Evolutionary conservation across 2,329 filamentous ascomycete species (phyloP), one percentile per base, ranked within the genome.

Genomic region (Diaporthe ampelina): DNA sequence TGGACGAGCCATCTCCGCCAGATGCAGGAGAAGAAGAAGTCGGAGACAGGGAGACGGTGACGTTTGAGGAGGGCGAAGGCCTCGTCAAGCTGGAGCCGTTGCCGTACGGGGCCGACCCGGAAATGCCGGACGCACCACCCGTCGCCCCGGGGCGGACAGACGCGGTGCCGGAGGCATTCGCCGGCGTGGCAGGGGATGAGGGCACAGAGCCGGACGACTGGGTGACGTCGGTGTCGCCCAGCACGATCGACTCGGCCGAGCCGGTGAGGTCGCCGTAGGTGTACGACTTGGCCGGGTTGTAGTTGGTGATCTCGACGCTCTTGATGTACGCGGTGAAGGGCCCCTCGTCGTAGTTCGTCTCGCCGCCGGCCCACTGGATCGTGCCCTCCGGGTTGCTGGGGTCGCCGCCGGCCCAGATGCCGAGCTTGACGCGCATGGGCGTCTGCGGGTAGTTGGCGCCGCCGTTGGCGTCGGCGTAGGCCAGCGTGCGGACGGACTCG

Each of bases 401-500:
- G 78, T 88, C 84, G 73, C 90, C 90, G 70, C 86, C 90, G 63
- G 91, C 89, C 92, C 92, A 94, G 77, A 90, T 89, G 76, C 93
- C 93, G 59, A 94, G 83, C 83, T 91, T 92, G 79, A 94, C 81
- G 82, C 92, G 90, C 90, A 93, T 92, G 67, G 93, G 93, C 13
- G 92, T 94, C 86, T 94, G 93, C 61, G 93, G 93, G 85, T 90
- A 94, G 77, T 88, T 87, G 73, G 84, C 82, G 65, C 89, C 91
- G 68, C 85, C 85, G 79, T 89, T 81, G 70, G 91, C 92, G 69
- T 93, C 89, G 21, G 83, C 84, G 77, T 88, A 89, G 74, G 84
- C 86, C 70, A 95, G 85, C 57, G 89, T 91, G 78, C 93, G 92
- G 73, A 94, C 86, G 58, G 86, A 81, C 13, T 81, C 82, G 79